Percentiles rank a stretch among this genome's conserved stretches.
Conservation (phyloP, 2,329 filamentous ascomycete species). For the Botrytis sinoallii region DNA sequence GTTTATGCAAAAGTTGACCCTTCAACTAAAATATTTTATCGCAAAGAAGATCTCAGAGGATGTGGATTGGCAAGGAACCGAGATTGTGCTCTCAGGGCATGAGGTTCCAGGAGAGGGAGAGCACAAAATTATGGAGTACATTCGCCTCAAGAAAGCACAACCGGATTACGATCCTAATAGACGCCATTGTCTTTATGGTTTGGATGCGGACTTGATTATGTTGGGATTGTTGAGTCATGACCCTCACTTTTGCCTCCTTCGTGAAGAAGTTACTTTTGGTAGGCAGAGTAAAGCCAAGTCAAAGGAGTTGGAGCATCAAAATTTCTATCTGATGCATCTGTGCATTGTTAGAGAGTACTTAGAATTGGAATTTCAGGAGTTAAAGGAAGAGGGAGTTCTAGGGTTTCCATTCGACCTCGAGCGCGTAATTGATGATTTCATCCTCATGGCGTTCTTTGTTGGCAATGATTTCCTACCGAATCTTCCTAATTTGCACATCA, state of each 20-base stretch:
- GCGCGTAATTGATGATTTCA: constrained; percentile 97
- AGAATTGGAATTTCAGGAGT: constrained; percentile 92
- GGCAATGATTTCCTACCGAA: constrained; percentile 99
- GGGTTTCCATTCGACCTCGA: constrained; percentile 88
- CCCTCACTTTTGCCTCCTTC: constrained; percentile 93
- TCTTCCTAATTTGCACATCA: constrained; percentile 93
- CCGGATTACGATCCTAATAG: constrained; percentile 89
- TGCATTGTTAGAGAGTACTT: constrained; percentile 97
- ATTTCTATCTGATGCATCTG: constrained; percentile 95
- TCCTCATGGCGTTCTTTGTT: constrained; percentile 98
- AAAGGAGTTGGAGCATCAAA: constrained; percentile 96
- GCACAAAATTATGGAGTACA: constrained; percentile 99
- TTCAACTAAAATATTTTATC: constrained; percentile 96
- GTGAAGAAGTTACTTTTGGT: constrained; percentile 97
- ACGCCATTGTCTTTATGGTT: constrained; percentile 92
- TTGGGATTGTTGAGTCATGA: constrained; percentile 94
- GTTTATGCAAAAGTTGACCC: constrained; percentile 95
- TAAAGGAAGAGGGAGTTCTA: constrained; percentile 70
- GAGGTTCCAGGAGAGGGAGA: constrained; percentile 98
- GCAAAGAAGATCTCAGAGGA: constrained; percentile 98
- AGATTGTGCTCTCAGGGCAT: constrained; percentile 93
- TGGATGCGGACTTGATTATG: constrained; percentile 99
- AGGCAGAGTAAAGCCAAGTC: constrained; percentile 82
- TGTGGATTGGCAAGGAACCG: constrained; percentile 93
- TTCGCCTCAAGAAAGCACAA: constrained; percentile 94